Conservation (phyloP, 202 grass and related monocot species). For the Hordeum pubiflorum region DNA sequence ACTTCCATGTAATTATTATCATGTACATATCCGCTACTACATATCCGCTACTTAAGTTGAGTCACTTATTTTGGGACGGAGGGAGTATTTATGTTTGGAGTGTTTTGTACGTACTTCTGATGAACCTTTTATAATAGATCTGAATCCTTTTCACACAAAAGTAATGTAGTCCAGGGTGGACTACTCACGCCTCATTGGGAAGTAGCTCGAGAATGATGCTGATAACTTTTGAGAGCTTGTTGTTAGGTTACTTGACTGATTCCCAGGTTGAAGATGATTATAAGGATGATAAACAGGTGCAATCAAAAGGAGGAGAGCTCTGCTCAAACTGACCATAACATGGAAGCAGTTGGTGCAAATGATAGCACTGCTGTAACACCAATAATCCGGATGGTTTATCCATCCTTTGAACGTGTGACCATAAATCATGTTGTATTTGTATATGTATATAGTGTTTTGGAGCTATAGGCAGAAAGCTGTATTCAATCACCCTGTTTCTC, state of each 20-base stretch:
- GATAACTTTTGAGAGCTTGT: constrained; percentile 62
- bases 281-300: constrained; percentile 36
- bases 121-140: too few species aligned
- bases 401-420: not conserved
- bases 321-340: not conserved
- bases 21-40: too few species aligned
- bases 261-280: constrained; percentile 41
- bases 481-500: not conserved
- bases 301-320: constrained; percentile 24
- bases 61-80: too few species aligned
- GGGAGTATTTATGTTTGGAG: too few species aligned
- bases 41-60: too few species aligned
- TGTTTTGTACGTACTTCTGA: too few species aligned
- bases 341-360: constrained; percentile 22
- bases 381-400: constrained; percentile 25
- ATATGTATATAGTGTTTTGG: not conserved
- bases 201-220: too few species aligned
- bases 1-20: too few species aligned
- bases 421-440: not conserved
- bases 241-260: constrained; percentile 23
- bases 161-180: too few species aligned
- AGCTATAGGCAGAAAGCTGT: not conserved
- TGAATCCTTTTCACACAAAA: too few species aligned
- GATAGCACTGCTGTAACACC: not conserved
- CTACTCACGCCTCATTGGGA: too few species aligned